Percentiles rank a stretch among this genome's conserved stretches.
phyloP scores from a whole-genome alignment of 73 alveolate species.

The Halteria grandinella region DNA sequence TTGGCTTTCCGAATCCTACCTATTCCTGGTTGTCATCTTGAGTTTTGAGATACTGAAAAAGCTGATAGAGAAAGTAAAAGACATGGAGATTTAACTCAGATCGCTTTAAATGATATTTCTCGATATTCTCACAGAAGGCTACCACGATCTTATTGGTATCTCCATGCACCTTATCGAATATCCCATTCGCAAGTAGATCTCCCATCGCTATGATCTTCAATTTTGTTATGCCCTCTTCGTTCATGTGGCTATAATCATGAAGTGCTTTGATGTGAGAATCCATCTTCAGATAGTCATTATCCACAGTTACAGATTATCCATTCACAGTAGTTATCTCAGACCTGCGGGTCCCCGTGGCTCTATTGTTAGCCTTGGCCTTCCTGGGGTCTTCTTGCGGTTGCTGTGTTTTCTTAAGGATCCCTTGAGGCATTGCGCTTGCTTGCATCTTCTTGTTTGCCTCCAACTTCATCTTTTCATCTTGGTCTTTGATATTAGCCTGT shows the following conservation, averaged over 20 bases:
- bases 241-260: conserved; percentile 13
- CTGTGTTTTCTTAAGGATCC: too few species aligned
- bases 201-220: conserved; percentile 41
- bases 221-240: conserved; percentile 29
- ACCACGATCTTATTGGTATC: conserved; percentile 10
- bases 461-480: too few species aligned
- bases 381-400: not conserved
- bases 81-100: conserved; percentile 26
- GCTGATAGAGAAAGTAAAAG: conserved; percentile 30
- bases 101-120: conserved; percentile 23
- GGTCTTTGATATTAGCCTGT: too few species aligned
- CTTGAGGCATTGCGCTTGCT: too few species aligned
- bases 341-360: not conserved
- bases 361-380: not conserved
- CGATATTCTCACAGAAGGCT: conserved; percentile 37
- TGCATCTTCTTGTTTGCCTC: too few species aligned
- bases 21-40: not conserved
- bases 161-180: conserved; percentile 34
- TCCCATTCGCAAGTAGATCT: conserved; percentile 13
- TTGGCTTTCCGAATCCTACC: too few species aligned
- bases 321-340: not conserved
- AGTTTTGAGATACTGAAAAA: conserved; percentile 2
- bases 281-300: conserved; percentile 35
- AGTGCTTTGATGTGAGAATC: conserved; percentile 6
- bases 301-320: conserved; percentile 6